A percentile compares a stretch with the other conserved stretches of the same genome.
phyloP scores from a whole-genome alignment of 2,329 filamentous ascomycete genomes.

The Thelonectria blattea region DNA sequence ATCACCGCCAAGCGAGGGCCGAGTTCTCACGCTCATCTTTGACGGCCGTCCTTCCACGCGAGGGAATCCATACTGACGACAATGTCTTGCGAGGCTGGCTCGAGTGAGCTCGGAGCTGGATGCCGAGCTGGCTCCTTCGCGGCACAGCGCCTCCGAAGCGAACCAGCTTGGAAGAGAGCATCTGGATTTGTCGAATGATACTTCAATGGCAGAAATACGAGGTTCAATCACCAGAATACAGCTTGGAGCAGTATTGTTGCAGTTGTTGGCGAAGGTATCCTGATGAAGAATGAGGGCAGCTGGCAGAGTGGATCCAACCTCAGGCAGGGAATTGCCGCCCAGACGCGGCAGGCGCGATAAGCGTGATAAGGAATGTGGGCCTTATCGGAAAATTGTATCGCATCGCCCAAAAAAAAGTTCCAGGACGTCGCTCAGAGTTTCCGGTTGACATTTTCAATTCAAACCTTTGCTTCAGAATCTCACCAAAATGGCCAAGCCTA shows the following conservation, averaged over 20 bases:
- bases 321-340: slow-evolving; percentile 7
- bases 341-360: slow-evolving; percentile 26
- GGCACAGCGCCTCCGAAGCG: slow-evolving; percentile 18
- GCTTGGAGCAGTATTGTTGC: background rate
- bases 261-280: slow-evolving; percentile 6
- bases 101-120: slow-evolving; percentile 33
- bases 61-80: slow-evolving; percentile 81
- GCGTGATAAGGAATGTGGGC: slow-evolving; percentile 26
- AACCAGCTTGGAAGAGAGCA: slow-evolving; percentile 26
- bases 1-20: background rate
- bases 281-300: slow-evolving; percentile 15
- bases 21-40: slow-evolving; percentile 58
- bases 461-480: slow-evolving; percentile 11
- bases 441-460: slow-evolving; percentile 25
- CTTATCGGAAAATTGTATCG: slow-evolving; percentile 26
- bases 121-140: slow-evolving; percentile 12
- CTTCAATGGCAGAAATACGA: slow-evolving; percentile 1
- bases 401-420: slow-evolving; percentile 35
- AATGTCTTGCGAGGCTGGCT: slow-evolving; percentile 48
- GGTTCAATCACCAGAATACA: background rate
- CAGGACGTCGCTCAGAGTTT: slow-evolving; percentile 28
- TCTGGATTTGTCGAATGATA: slow-evolving; percentile 9
- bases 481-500: slow-evolving; percentile 43
- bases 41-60: slow-evolving; percentile 67
- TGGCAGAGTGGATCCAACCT: slow-evolving; percentile 5